A percentile compares a stretch with the other conserved stretches of the same genome.
These are phyloP conservation scores for Volvariella surrecta DNA, from an alignment of 1,284 basidiomycete genomes.

Conservation along the genomic window DNA sequence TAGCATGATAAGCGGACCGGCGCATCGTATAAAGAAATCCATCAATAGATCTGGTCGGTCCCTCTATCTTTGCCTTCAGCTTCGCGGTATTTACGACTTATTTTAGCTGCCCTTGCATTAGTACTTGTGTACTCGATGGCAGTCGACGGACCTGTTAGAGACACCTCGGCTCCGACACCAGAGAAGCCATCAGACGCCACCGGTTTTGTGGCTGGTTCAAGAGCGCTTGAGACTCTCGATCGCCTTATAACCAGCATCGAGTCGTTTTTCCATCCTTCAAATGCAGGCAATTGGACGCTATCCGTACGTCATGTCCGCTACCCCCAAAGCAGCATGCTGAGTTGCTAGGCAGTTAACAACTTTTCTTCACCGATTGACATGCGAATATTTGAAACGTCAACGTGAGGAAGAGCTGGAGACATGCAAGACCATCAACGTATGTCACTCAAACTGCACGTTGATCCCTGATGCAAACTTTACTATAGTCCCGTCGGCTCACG, in stretches of 20 bases:
- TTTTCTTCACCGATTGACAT: constrained; percentile 73
- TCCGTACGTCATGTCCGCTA: constrained; percentile 28
- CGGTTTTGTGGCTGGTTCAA: constrained; percentile 79
- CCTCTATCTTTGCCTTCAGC: constrained; percentile 7
- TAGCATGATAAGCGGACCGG: constrained; percentile 51
- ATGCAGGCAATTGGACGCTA: constrained; percentile 64
- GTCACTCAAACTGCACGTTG: constrained; percentile 12
- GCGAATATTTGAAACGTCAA: constrained; percentile 78
- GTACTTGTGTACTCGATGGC: constrained; percentile 90
- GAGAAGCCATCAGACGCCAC: constrained; percentile 21
- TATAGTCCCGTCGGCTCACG: constrained; percentile 70
- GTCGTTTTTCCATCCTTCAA: constrained; percentile 88
- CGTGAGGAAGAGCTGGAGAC: constrained; percentile 73
- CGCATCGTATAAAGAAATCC: constrained; percentile 60
- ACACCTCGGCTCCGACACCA: constrained; percentile 28
- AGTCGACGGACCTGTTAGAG: constrained; percentile 64
- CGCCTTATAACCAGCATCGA: constrained; percentile 90
- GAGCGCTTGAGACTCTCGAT: constrained; percentile 84
- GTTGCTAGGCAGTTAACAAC: constrained; percentile 45
- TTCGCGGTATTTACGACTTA: constrained; percentile 6
- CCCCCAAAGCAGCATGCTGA: constrained; percentile 2
- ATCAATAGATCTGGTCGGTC: constrained; percentile 61
- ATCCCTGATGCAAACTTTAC: constrained; percentile 3
- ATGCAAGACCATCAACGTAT: constrained; percentile 78
- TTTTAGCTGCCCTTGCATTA: constrained; percentile 71